A percentile compares a stretch with the other conserved stretches of the same genome.
These are phyloP conservation scores for Agaricus subrufescens DNA, from an alignment of 768 basidiomycete species.

Conservation along the genomic window DNA sequence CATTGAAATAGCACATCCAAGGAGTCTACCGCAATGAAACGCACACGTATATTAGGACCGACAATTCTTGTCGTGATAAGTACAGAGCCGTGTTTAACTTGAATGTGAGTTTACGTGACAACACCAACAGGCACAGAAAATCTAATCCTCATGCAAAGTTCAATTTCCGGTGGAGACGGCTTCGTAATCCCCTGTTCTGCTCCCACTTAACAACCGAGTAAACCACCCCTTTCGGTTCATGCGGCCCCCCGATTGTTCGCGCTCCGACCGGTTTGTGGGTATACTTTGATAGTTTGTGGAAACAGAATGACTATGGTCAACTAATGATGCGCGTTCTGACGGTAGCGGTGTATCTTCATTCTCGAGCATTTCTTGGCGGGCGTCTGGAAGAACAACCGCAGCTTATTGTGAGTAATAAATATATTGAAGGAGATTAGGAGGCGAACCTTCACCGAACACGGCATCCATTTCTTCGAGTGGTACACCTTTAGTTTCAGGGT, in stretches of 20 bases:
- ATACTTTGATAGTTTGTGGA: slow-evolving; percentile 28
- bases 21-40: no score
- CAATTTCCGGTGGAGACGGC: slow-evolving; percentile 32
- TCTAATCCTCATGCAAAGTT: not conserved
- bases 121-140: not conserved
- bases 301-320: not conserved
- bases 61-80: not conserved
- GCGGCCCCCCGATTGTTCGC: not conserved
- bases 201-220: slow-evolving; percentile 40
- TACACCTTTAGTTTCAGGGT: slow-evolving; percentile 84
- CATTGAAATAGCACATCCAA: no score
- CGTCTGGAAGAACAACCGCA: slow-evolving; percentile 14
- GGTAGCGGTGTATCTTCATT: slow-evolving; percentile 49
- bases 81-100: not conserved
- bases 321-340: slow-evolving; percentile 19
- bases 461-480: slow-evolving; percentile 90
- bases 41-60: no score
- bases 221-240: slow-evolving; percentile 32
- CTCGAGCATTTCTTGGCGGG: slow-evolving; percentile 57
- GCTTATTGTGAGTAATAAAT: not conserved
- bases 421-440: not conserved
- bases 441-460: slow-evolving; percentile 82
- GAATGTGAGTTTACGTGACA: not conserved
- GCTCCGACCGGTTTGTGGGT: not conserved
- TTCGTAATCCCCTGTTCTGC: slow-evolving; percentile 30